Base-by-base conservation (phyloP, 2,329 filamentous ascomycete species). In the Penicillium sp. region DNA sequence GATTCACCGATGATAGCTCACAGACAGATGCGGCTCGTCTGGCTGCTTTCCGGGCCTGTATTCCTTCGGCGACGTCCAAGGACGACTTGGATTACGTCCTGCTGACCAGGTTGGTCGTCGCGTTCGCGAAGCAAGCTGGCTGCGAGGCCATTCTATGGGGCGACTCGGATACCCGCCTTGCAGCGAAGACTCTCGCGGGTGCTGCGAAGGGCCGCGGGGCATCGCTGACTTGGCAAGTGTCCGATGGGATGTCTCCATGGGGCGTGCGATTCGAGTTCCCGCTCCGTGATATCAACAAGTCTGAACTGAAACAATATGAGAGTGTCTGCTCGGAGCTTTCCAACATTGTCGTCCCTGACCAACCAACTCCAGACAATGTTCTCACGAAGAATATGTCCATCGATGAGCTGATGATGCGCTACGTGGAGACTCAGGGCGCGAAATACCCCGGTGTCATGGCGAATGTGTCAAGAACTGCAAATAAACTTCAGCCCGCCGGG, bases 391-490 rank as follows among this genome's bases (percentile, higher is more conserved):
- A 89, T 55, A 78, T 88, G 37, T 94, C 89, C 37, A 96, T 98
- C 59, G 89, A 96, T 63, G 85, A 90, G 57, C 79, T 98, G 44
- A 90, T 97, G 84, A 73, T 77, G 47, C 84, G 89, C 47, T 98
- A 96, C 67, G 95, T 98, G 61, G 80, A 82, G 55, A 85, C 82
- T 32, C 88, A 95, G 13, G 90, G 95, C 64, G 80, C 82, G 55
- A 86, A 85, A 49, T 96, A 94, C 62, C 87, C 90, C 3, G 88
- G 87, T 45, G 89, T 97, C 46, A 90, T 98, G 56, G 86, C 90
- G 26, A 98, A 98, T 65, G 93, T 98, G 8, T 91, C 96, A 4
- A 82, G 89, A 52, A 98, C 91, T 27, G 85, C 87, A n/a, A 84
- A 82, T 42, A 95, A 94, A 69, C 76, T 97, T 32, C 74, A 82